Conservation (phyloP, 208 protist genomes). For the Leishmania major region DNA sequence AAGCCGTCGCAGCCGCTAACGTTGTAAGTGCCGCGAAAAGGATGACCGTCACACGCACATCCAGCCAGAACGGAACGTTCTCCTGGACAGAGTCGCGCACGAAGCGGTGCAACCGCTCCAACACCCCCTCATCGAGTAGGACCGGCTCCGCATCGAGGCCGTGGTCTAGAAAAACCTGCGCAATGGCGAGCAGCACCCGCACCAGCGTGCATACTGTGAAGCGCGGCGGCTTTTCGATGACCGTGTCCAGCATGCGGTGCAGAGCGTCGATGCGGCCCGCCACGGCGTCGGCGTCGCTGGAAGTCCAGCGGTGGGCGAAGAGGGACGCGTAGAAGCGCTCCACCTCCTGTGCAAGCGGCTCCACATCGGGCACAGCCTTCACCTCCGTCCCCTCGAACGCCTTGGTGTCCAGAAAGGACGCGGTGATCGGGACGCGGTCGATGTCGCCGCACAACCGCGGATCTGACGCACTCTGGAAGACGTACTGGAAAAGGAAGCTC, state of each 20-base stretch:
- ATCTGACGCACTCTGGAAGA: constrained; percentile 58
- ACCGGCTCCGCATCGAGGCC: constrained; percentile 29
- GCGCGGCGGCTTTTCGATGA: constrained; percentile 41
- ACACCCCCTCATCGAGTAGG: constrained; percentile 34
- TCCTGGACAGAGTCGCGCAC: constrained; percentile 75
- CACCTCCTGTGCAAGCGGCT: constrained; percentile 65
- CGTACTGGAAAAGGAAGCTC: constrained; percentile 62
- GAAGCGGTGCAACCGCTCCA: constrained; percentile 38
- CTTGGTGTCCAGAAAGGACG: constrained; percentile 64
- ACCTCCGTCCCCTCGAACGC: constrained; percentile 70
- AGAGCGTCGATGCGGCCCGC: constrained; percentile 51
- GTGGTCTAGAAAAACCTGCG: constrained; percentile 28
- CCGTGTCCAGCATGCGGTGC: constrained; percentile 34
- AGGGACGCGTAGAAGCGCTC: constrained; percentile 71
- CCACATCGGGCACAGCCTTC: constrained; percentile 41
- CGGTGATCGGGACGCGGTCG: constrained; percentile 62
- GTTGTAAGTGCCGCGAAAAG: constrained; percentile 65
- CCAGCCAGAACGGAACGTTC: constrained; percentile 85
- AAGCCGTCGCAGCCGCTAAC: constrained; percentile 54
- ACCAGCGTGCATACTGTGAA: constrained; percentile 64
- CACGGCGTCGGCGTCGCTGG: constrained; percentile 10
- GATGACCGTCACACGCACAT: constrained; percentile 75
- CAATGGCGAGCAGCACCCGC: constrained; percentile 59
- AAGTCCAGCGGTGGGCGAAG: constrained; percentile 33
- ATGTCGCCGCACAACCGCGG: constrained; percentile 75